Evolutionary conservation across 2,329 filamentous ascomycete species (phyloP), one percentile per base, ranked within the genome.

Genomic region (Boeremia lycopersici): DNA sequence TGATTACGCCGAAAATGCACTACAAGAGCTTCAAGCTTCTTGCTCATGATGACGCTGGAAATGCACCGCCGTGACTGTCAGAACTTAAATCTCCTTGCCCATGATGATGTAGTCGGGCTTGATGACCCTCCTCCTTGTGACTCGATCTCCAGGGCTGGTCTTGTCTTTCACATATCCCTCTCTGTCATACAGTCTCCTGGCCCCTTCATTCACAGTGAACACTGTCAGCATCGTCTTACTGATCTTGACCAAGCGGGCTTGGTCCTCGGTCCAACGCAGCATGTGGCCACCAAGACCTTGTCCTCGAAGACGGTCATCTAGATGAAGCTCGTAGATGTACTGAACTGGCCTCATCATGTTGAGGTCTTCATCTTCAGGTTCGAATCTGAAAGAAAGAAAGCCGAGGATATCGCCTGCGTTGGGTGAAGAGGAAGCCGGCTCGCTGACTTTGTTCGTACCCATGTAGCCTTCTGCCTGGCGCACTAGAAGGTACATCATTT

Each of bases 291-390:
- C 88, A 2, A 93, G 75, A 0, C 89, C 88, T 12, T 71, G 84
- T 76, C 86, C 81, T 61, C 84, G 82, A 4, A 89, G 70, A 1
- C 78, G 74, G 1, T 79, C 74, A 33, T 78, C 74, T 3, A 93
- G 80, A 67, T 93, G 89, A 31, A 93, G 85, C 74, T 93, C 89
- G 70, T 92, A 93, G 71, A 89, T 87, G 72, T 92, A 93, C 17
- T 91, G 69, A 2, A 92, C 89, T 0, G 86, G 79, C n/a, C 70
- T 70, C n/a, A 68, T 42, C 13, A 64, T 48, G 38, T 72, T 47
- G 2, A 69, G 65, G 1, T 69, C 61, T 57, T 87, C 84, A 67
- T 91, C 88, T 64, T 83, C 83, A 4, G 86, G 88, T 1, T 82
- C 79, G 62, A 89, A 67, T 23, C 59, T 69, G 25, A 65, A 26